Base-by-base conservation (phyloP, 1,284 basidiomycete species). In the Gymnopus androsaceus region DNA sequence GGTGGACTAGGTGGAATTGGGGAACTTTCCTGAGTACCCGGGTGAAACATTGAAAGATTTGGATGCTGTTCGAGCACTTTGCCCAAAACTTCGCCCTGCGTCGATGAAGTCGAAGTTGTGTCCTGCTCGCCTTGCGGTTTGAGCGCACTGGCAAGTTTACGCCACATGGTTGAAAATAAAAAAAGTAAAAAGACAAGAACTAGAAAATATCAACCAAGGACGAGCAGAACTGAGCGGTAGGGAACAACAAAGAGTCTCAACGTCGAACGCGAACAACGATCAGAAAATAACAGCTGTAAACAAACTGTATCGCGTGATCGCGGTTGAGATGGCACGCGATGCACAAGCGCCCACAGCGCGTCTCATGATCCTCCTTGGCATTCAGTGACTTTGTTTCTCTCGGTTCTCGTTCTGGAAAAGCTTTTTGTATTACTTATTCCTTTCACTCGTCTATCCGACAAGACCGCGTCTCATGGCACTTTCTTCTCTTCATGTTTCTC, bases 101-200 rank as follows among this genome's bases (percentile, higher is more conserved):
- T n/a, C n/a, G 69, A 59, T 42, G 72, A 67, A 28, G 58, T 52
- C n/a, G 67, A 62, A 33, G 59, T 59, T 31, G 38, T 38, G 19
- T 51, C 40, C 51, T 80, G 78, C 54, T 75, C 74, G 46, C 70
- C 75, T 59, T 58, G 61, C 59, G n/a, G n/a, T n/a, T 80, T 85
- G 61, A 87, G 73, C 34, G 75, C 81, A 60, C 73, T 78, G 65
- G 76, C 81, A 42, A 87, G 63, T 69, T 81, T 87, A 3, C 82
- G 77, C 84, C 84, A 87, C 85, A 87, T 87, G 38, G 34, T 15
- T 9, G 11, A 37, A 40, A 19, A 11, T 3, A 41, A 31, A 2
- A 19, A 31, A 46, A 25, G 41, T 47, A 36, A 14, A 19, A 47
- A 31, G 28, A 31, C 14, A 12, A 42, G 51, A 45, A 31, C 27